A percentile compares a stretch with the other conserved stretches of the same genome.
Conservation (phyloP, 2,329 filamentous ascomycete species). For the Alternaria dauci region DNA sequence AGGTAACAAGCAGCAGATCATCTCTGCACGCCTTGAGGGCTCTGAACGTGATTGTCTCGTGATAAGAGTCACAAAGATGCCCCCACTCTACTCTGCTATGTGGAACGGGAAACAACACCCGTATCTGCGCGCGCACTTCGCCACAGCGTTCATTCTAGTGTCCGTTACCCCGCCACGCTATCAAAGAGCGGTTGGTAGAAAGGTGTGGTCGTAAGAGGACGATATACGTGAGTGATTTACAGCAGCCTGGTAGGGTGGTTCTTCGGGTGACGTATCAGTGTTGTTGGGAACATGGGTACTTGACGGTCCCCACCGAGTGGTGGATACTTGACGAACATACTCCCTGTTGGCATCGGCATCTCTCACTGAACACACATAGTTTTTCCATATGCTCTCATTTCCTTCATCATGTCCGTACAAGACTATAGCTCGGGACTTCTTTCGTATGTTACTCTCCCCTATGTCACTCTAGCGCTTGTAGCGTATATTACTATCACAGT, state of each 20-base stretch:
- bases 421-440: not conserved
- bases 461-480: not conserved
- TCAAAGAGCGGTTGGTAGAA: not conserved
- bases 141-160: not conserved
- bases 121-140: not conserved
- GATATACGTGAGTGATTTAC: not conserved
- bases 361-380: not conserved
- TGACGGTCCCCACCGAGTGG: not conserved
- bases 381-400: not conserved
- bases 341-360: not conserved
- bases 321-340: not conserved
- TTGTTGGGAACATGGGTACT: not conserved
- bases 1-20: not conserved
- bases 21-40: too few relatives aligned
- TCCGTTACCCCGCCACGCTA: constrained; percentile 1
- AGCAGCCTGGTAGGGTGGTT: not conserved
- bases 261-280: not conserved
- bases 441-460: not conserved
- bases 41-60: not conserved
- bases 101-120: not conserved
- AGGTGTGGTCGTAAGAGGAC: not conserved
- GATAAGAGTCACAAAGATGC: not conserved
- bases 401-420: not conserved
- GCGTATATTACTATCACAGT: not conserved
- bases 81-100: not conserved